Base-by-base conservation (phyloP, 768 basidiomycete species). In the Austroboletus festivus region DNA sequence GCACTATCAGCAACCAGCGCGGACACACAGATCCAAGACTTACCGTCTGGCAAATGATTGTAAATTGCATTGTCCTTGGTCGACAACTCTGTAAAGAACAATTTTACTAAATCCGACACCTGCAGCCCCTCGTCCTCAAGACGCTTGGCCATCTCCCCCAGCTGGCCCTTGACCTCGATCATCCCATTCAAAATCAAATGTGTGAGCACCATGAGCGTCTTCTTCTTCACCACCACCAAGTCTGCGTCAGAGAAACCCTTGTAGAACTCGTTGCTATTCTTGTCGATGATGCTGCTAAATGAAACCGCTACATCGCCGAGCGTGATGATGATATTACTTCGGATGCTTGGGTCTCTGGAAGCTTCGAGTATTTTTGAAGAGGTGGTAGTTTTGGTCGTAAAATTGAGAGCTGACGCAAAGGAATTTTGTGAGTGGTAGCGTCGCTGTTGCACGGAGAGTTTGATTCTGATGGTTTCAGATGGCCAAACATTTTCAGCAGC, bases 61-160 rank as follows among this genome's bases (percentile, higher is more conserved):
- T 98, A 97, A 48, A 99, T 94, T 7, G 94, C 96, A 64, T 99
- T 99, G 58, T 98, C 96, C 71, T 98, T 99, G 22, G 91, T 93
- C 30, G 92, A 86, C 44, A 99, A 71, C 63, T 98, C 94, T 19
- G 82, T 88, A 75, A 99, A 99, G 82, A 99, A 99, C 42, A 99
- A 65, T 68, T 93, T 95, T n/a, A 95, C 95, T 33, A 99, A 77
- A 59, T 97, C 95, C 16, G 89, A 81, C 50, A 99, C 87, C 13
- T 95, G 71, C 39, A 76, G 76, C 48, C 97, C 95, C 20, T 80
- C 75, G 67, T 98, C 95, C 70, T 97, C 93, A 7, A 98, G 71
- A 64, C 96, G 98, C 69, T 99, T 98, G n/a, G 95, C 96, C 95
- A 99, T 98, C 76, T n/a, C 98, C 96, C 16, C 96, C 96, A 99